Conservation (phyloP, 352 stramenopile species). For the Pythium graminicola region DNA sequence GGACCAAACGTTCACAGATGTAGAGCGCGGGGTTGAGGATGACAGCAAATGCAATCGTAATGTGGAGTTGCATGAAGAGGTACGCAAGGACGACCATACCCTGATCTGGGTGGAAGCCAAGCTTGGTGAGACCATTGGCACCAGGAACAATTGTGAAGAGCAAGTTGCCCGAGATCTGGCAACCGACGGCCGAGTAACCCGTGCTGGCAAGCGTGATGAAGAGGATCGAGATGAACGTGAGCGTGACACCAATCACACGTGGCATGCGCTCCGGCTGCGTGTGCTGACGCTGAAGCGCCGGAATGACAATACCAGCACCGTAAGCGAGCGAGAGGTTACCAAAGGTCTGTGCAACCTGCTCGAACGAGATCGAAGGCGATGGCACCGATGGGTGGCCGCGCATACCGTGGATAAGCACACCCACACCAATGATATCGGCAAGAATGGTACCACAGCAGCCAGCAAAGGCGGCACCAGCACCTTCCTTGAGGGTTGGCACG, state of each 20-base stretch:
- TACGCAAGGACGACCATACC: conserved; percentile 28
- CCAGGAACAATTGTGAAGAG: conserved; percentile 23
- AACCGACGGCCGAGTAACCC: conserved; percentile 25
- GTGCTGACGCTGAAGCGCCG: conserved; percentile 30
- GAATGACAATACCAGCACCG: conserved; percentile 36
- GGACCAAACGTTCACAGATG: conserved; percentile 23
- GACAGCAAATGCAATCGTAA: conserved; percentile 33
- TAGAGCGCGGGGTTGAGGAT: conserved; percentile 31
- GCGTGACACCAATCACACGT: conserved; percentile 28
- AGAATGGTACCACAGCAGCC: conserved; percentile 32
- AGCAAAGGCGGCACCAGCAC: conserved; percentile 23
- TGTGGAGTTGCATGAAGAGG: conserved; percentile 42
- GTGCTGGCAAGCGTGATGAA: conserved; percentile 27
- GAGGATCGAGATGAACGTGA: conserved; percentile 27
- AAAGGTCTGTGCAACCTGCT: conserved; percentile 29
- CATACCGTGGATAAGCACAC: conserved; percentile 27
- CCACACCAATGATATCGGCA: conserved; percentile 25
- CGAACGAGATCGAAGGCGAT: conserved; percentile 21
- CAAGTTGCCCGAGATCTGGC: conserved; percentile 36
- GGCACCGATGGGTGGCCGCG: conserved; percentile 10
- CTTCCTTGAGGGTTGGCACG: conserved; percentile 32
- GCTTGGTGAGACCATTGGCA: conserved; percentile 4
- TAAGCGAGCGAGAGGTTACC: conserved; percentile 37
- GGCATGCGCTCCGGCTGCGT: conserved; percentile 31
- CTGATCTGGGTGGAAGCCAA: conserved; percentile 24